phyloP scores from a whole-genome alignment of 257 asterid species.

The Craterostigma plantagineum region DNA sequence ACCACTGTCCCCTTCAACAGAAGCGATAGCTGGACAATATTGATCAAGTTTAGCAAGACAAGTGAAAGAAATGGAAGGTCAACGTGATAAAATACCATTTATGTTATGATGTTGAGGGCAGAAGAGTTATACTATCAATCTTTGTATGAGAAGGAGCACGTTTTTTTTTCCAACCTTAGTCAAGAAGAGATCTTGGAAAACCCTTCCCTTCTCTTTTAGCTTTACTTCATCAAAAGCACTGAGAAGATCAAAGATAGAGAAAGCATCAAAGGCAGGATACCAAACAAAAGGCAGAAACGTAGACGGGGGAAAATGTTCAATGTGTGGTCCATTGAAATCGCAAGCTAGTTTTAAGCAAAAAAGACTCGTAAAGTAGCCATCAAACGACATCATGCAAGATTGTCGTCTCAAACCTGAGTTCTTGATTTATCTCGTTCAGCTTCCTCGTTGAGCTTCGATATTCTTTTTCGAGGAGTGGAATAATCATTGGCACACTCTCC shows the following conservation, averaged over 20 bases:
- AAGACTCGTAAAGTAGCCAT: too few species aligned
- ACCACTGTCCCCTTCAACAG: constrained; percentile 88
- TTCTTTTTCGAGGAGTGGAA: constrained; percentile 93
- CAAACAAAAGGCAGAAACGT: too few species aligned
- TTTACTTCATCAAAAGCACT: constrained; percentile 87
- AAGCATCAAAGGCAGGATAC: constrained; percentile 5
- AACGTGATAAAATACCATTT: not conserved
- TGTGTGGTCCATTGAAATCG: constrained; percentile 2
- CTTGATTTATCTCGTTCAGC: constrained; percentile 69
- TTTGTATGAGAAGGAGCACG: not conserved
- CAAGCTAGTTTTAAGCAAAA: too few species aligned
- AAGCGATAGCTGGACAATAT: constrained; percentile 59
- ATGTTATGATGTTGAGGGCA: not conserved
- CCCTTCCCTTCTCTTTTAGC: constrained; percentile 90
- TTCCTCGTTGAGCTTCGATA: constrained; percentile 60
- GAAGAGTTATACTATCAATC: not conserved
- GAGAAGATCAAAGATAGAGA: constrained; percentile 14
- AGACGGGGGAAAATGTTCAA: constrained; percentile 6
- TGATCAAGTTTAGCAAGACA: not conserved
- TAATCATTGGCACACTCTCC: constrained; percentile 81
- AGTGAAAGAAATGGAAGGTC: not conserved
- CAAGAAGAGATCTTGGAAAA: constrained; percentile 74
- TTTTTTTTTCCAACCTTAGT: constrained; percentile 42
- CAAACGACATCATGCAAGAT: too few species aligned
- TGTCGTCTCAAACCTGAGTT: constrained; percentile 70